phyloP scores from a whole-genome alignment of 1,284 basidiomycete genomes.

The Wolfiporia cocos region DNA sequence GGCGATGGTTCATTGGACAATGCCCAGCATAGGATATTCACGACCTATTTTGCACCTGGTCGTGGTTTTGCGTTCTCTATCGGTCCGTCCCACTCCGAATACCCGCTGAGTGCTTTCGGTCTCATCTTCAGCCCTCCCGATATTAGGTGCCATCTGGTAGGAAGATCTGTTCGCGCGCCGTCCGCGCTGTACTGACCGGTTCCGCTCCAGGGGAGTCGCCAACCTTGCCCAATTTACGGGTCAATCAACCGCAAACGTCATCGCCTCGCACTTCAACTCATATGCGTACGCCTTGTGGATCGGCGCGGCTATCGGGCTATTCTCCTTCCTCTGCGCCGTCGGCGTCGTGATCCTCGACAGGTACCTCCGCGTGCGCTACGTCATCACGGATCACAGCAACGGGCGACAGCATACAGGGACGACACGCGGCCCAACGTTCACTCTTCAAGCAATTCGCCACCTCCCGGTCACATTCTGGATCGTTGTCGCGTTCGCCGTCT shows the following conservation, averaged over 20 bases:
- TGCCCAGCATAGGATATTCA: slow-evolving; percentile 40
- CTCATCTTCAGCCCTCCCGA: no score
- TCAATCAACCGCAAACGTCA: slow-evolving; percentile 32
- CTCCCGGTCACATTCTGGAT: slow-evolving; percentile 38
- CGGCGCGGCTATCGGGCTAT: slow-evolving; percentile 32
- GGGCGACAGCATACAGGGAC: slow-evolving; percentile 26
- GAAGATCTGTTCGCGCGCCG: no score
- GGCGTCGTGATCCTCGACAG: slow-evolving; percentile 33
- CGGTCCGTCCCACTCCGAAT: slow-evolving; percentile 23
- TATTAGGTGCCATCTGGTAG: slow-evolving; percentile 26
- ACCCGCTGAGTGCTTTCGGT: no score
- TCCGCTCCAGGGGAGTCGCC: slow-evolving; percentile 32
- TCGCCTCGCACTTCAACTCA: slow-evolving; percentile 33
- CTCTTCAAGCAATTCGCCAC: slow-evolving; percentile 28
- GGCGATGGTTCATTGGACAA: slow-evolving; percentile 41
- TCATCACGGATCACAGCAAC: slow-evolving; percentile 34
- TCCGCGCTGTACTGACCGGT: no score
- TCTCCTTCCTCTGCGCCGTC: slow-evolving; percentile 35
- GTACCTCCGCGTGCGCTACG: slow-evolving; percentile 31
- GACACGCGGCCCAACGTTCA: slow-evolving; percentile 26
- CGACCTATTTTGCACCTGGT: slow-evolving; percentile 39
- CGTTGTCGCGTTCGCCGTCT: slow-evolving; percentile 35
- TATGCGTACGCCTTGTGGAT: slow-evolving; percentile 41
- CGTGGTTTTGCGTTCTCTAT: slow-evolving; percentile 37
- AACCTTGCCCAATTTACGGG: slow-evolving; percentile 39